Evolutionary conservation across 2,329 filamentous ascomycete species (phyloP).

Genomic region (Aureobasidium mangrovei): DNA sequence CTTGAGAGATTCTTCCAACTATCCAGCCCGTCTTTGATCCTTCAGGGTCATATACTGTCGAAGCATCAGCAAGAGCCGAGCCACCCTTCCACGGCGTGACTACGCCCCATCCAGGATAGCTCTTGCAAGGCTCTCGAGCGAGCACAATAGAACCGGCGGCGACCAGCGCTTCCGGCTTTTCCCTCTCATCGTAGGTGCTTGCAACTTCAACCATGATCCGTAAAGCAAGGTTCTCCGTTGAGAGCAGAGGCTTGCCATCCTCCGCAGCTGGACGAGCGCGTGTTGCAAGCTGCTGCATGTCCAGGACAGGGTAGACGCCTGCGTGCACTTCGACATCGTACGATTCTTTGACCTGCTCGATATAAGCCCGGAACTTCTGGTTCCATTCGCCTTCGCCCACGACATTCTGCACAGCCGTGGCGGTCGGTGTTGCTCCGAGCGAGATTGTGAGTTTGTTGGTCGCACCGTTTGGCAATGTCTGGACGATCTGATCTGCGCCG

Average conservation of each 20-base stretch:
- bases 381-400: constrained; percentile 33
- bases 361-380: constrained; percentile 25
- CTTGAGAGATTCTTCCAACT: constrained; percentile 64
- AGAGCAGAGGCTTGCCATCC: constrained; percentile 26
- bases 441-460: constrained; percentile 46
- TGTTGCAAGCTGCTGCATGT: constrained; percentile 71
- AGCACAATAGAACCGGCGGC: constrained; percentile 61
- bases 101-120: constrained; percentile 64
- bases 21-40: constrained; percentile 49
- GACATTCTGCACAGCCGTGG: constrained; percentile 56
- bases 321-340: constrained; percentile 60
- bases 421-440: constrained; percentile 69
- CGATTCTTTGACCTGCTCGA: constrained; percentile 29
- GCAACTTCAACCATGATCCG: constrained; percentile 64
- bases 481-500: constrained; percentile 33
- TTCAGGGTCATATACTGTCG: constrained; percentile 28
- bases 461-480: constrained; percentile 19
- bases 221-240: constrained; percentile 52
- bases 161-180: constrained; percentile 56
- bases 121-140: constrained; percentile 62
- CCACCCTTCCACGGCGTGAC: constrained; percentile 49
- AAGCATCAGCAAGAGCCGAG: constrained; percentile 16
- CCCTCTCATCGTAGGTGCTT: constrained; percentile 56
- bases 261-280: constrained; percentile 45
- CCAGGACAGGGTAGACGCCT: constrained; percentile 66